Conservation (phyloP, 2,329 filamentous ascomycete species). For the Hyphodiscus sp. region DNA sequence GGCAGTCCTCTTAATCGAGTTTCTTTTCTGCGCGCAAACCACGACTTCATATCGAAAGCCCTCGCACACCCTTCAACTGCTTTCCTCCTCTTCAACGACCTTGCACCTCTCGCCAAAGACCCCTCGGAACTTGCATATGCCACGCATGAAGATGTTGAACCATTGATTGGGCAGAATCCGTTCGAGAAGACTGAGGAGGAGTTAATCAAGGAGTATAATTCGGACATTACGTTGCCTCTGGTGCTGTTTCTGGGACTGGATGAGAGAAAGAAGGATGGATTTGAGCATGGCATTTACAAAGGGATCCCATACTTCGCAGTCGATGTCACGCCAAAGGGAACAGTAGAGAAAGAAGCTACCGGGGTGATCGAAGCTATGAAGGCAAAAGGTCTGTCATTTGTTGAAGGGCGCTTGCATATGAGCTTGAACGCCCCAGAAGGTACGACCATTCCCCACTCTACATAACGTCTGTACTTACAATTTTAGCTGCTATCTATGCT, state of each 20-base stretch:
- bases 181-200: constrained; percentile 70
- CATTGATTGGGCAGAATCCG: constrained; percentile 64
- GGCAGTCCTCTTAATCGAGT: constrained; percentile 72
- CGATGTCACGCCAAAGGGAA: constrained; percentile 71
- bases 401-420: constrained; percentile 54
- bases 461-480: background rate
- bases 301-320: constrained; percentile 85
- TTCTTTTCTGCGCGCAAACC: constrained; percentile 68
- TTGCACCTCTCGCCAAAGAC: constrained; percentile 65
- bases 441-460: constrained; percentile 20
- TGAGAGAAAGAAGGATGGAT: constrained; percentile 48
- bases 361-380: constrained; percentile 53
- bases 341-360: constrained; percentile 54
- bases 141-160: constrained; percentile 59
- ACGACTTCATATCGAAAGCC: constrained; percentile 62
- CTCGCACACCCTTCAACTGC: constrained; percentile 57
- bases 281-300: constrained; percentile 57
- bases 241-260: constrained; percentile 83
- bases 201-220: constrained; percentile 67
- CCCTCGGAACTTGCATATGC: constrained; percentile 60
- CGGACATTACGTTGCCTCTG: constrained; percentile 56
- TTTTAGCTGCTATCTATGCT: constrained; percentile 76
- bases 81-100: constrained; percentile 74
- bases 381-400: constrained; percentile 57
- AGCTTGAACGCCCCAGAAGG: constrained; percentile 42